phyloP scores from a whole-genome alignment of 2,329 filamentous ascomycete genomes.

The Ilyonectria sp. region DNA sequence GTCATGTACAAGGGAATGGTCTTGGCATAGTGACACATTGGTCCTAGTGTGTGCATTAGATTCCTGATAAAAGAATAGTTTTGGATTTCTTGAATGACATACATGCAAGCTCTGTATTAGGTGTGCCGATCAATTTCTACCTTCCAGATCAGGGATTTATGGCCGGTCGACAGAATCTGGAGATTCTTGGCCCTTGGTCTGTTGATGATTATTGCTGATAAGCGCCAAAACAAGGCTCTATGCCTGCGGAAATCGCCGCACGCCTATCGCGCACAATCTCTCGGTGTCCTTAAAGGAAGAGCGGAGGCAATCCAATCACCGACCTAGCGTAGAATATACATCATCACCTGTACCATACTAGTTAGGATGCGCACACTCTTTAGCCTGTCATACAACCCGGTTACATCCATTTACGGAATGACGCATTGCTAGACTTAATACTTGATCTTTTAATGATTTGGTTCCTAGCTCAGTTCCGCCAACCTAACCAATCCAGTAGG shows the following conservation, averaged over 20 bases:
- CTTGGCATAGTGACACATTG: background rate
- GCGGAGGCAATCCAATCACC: background rate
- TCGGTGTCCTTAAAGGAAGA: background rate
- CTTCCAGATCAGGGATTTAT: background rate
- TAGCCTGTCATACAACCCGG: background rate
- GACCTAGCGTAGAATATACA: background rate
- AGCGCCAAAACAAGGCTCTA: background rate
- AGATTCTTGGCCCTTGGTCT: background rate
- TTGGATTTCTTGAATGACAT: background rate
- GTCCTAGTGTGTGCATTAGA: background rate
- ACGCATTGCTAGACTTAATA: background rate
- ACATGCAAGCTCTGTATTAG: background rate
- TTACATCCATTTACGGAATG: background rate
- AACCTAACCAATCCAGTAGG: background rate
- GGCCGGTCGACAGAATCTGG: background rate
- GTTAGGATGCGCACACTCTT: background rate
- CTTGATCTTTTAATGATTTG: background rate
- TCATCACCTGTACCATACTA: background rate
- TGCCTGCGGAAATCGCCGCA: background rate
- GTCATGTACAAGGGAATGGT: background rate
- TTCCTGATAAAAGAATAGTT: background rate
- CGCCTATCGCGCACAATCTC: background rate
- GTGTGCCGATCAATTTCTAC: background rate
- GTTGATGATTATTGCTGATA: background rate
- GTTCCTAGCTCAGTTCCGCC: background rate